These are phyloP conservation scores for Teunomyces aglyptinius DNA, from an alignment of 805 yeast genomes.

Conservation along the genomic window DNA sequence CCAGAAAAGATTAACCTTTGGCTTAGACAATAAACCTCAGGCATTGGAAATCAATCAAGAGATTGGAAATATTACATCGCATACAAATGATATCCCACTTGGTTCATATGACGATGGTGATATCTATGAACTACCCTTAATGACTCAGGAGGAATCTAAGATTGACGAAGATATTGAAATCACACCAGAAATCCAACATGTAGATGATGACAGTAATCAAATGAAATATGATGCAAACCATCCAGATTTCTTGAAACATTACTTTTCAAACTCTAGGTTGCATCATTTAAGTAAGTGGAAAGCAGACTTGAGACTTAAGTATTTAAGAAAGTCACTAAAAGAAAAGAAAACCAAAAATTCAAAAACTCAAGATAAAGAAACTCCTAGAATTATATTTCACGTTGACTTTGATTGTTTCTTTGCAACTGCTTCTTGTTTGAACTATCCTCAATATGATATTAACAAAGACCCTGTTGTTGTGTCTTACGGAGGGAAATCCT, in stretches of 20 bases:
- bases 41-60: conserved; percentile 3
- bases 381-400: conserved; percentile 54
- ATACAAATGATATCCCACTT: not conserved
- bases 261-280: conserved; percentile 77
- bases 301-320: conserved; percentile 62
- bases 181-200: not conserved
- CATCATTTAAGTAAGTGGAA: conserved; percentile 92
- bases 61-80: not conserved
- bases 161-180: conserved; percentile 5
- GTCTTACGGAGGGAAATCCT: conserved; percentile 55
- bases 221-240: conserved; percentile 58
- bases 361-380: not conserved
- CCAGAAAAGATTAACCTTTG: conserved; percentile 39
- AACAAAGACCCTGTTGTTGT: conserved; percentile 56
- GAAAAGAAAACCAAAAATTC: conserved; percentile 9
- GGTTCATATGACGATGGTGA: not conserved
- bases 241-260: conserved; percentile 69
- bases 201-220: not conserved
- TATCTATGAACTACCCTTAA: conserved; percentile 7
- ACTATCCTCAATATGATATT: conserved; percentile 52
- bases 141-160: conserved; percentile 13
- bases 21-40: conserved; percentile 1
- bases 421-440: conserved; percentile 75
- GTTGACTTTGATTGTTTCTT: conserved; percentile 94
- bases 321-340: conserved; percentile 47